phyloP scores from a whole-genome alignment of 768 basidiomycete species.

The Hericium erinaceus region DNA sequence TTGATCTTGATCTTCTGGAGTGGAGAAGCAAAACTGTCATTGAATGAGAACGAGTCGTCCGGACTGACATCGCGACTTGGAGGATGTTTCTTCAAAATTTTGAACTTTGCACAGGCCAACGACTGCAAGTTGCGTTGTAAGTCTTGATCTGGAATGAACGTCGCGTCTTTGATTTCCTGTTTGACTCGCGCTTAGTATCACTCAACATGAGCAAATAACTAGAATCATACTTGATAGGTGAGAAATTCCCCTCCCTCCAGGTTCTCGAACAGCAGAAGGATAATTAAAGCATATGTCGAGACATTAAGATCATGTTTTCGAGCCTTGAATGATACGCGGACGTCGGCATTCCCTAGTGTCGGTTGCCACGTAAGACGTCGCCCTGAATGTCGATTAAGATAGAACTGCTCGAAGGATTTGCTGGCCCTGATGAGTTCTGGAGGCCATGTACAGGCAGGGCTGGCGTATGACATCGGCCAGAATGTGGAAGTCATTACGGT shows the following conservation, averaged over 20 bases:
- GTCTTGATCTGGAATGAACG: constrained; percentile 65
- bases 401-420: constrained; percentile 82
- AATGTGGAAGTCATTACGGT: constrained; percentile 94
- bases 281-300: constrained; percentile 79
- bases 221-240: constrained; percentile 56
- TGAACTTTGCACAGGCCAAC: constrained; percentile 90
- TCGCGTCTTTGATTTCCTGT: constrained; percentile 78
- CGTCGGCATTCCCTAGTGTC: constrained; percentile 83
- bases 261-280: constrained; percentile 81
- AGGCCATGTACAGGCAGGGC: constrained; percentile 60
- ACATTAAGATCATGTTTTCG: constrained; percentile 86
- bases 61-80: constrained; percentile 72
- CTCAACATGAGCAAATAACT: background rate
- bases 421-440: constrained; percentile 50
- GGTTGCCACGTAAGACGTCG: constrained; percentile 89
- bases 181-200: background rate
- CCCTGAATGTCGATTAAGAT: constrained; percentile 82
- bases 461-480: constrained; percentile 79
- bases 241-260: constrained; percentile 58
- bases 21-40: constrained; percentile 66
- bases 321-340: constrained; percentile 71
- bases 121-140: constrained; percentile 92
- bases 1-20: constrained; percentile 90
- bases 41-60: constrained; percentile 85
- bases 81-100: constrained; percentile 86